Evolutionary conservation across 75 land plant species (phyloP), one percentile per base, ranked within the genome.

Genomic region (Isoetes taiwanensis): DNA sequence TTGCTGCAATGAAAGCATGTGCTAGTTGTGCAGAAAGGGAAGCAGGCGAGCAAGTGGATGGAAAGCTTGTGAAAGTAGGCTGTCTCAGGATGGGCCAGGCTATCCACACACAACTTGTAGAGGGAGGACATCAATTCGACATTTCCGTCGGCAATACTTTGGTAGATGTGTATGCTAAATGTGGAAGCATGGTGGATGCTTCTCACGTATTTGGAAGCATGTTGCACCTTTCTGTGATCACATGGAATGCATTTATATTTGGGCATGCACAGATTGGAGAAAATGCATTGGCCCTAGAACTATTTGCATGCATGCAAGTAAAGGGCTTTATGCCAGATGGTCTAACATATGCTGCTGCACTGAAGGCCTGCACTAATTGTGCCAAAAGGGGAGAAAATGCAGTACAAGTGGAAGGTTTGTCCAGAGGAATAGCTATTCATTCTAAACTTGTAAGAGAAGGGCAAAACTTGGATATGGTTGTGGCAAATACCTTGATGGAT

Each of bases 1-100:
- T 46, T 46, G 50, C 50, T 46, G 50, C 50, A 19, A 19, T 46
- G 19, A 46, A 46, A 23, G 50, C 50, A 5, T 46, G 50, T n/a
- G 19, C n/a, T n/a, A 23, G n/a, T n/a, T n/a, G n/a, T n/a, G n/a
- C n/a, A n/a, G n/a, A n/a, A n/a, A n/a, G n/a, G n/a, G n/a, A n/a
- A n/a, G n/a, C n/a, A n/a, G n/a, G n/a, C n/a, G n/a, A n/a, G n/a
- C n/a, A n/a, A n/a, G n/a, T n/a, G n/a, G n/a, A n/a, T n/a, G n/a
- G n/a, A n/a, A n/a, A n/a, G n/a, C n/a, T n/a, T n/a, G n/a, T n/a
- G n/a, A 6, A 23, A 6, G 16, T 46, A 19, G 12, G 14, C 12
- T 37, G 12, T 14, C 39, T 37, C 9, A 37, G 9, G 50, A n/a
- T 5, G 25, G 16, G 12, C 25, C 8, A 19, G 50, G 5, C 50